Base-by-base conservation (phyloP, 345 rosid genomes). In the Psidium friedrichsthalianum region DNA sequence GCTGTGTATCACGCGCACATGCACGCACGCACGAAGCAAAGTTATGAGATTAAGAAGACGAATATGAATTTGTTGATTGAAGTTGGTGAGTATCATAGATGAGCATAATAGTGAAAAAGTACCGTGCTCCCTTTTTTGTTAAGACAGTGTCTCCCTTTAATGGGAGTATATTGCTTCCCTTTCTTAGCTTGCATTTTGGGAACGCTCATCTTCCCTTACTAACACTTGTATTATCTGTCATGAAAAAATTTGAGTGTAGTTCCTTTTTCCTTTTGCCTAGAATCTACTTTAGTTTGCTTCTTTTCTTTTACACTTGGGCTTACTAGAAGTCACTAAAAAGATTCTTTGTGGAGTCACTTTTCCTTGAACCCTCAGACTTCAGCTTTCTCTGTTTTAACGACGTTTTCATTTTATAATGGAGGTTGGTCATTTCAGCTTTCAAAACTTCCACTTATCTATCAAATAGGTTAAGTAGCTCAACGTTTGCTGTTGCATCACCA, bases 1-100 rank as follows among this genome's bases (percentile, higher is more conserved):
- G 20, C 78, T 3, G 1, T 32, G 47, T 69, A 5, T 32, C 3
- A 25, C 2, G 0, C 44, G 7, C 1, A 9, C 44, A 4, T 0
- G 6, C 78, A 1, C 2, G 0, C 24, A 18, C 44, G 5, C 78
- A 32, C 78, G 21, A 36, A 69, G 78, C 78, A 69, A 36, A 1
- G 1, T 21, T 8, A 6, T 0, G 1, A 69, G 25, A 32, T 69
- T 69, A 32, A 69, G 76, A 64, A 64, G 42, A 64, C 21, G 13
- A 47, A 69, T 42, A 69, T 69, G 47, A 69, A 20, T 64, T 64
- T 29, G 76, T 64, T 64, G 76, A 64, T 64, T 9, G 2, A 1
- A 69, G 47, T 69, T 20, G 78, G 78, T 32, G 1, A 69, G 24
- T 36, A 32, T 18, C 78, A 69, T 64, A 15, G 78, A 64, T 69